Base-by-base conservation (phyloP, 2,329 filamentous ascomycete species). In the Ciborinia camelliae region DNA sequence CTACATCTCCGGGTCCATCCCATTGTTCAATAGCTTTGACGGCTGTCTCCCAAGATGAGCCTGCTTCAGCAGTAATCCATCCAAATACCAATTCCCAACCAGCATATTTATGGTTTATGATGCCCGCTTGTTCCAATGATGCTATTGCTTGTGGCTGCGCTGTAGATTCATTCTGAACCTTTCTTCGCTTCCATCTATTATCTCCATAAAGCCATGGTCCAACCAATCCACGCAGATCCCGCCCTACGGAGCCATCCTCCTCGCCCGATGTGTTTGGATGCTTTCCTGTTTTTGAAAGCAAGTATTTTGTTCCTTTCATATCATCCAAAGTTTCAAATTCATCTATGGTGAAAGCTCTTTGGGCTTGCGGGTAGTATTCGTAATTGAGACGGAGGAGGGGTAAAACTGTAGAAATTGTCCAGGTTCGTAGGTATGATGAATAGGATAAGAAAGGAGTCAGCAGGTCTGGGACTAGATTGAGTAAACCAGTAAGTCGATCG, bases 171-270 rank as follows among this genome's bases (percentile, higher is more conserved):
- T 58, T 60, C 50, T 73, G 71, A n/a, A 78, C 64, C 62, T 75
- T 79, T 60, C 74, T 77, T 68, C 77, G 74, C 66, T 82, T 83
- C 79, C 88, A 87, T 62, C 87, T 83, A 26, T 77, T 81, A 59
- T 86, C 81, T 53, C 86, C 86, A 71, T 89, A 86, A 57, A 92
- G 79, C 90, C 90, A 94, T 2, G 90, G 90, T 0, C 86, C 87
- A 58, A 93, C 78, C 45, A 93, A 73, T 0, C 87, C 85, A 67
- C 84, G 84, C 63, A 93, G 73, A 72, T 92, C 89, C 64, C 89
- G 83, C 1, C 84, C 86, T 55, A 88, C 73, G 45, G 79, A 74
- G 1, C 70, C 65, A 23, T 77, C 67, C 23, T 58, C 64, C 12
- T 48, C 52, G n/a, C 48, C 45, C 10, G 66, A 43, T 23, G 64